Evolutionary conservation across 345 rosid species (phyloP).

Genomic region (Citrus cavaleriei): DNA sequence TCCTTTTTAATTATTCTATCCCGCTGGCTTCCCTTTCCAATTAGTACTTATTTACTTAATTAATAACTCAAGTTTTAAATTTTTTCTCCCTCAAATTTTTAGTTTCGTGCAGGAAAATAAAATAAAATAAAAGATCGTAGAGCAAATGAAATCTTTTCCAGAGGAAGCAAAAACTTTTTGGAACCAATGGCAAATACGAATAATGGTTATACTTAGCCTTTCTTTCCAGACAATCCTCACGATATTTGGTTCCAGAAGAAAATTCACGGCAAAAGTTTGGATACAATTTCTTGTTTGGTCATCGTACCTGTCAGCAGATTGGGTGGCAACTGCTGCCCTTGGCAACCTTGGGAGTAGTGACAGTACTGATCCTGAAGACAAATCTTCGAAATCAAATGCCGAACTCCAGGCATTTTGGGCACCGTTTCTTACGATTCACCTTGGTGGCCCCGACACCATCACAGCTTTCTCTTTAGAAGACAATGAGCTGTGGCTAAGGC

Average conservation of each 20-base stretch:
- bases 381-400: not conserved
- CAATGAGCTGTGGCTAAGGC: conserved; percentile 39
- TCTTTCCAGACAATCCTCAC: conserved; percentile 11
- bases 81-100: too few relatives aligned
- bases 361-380: not conserved
- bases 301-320: conserved; percentile 21
- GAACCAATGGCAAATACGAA: conserved; percentile 14
- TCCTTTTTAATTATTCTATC: too few relatives aligned
- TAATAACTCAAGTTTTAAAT: too few relatives aligned
- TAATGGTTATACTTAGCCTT: conserved; percentile 10
- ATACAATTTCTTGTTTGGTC: not conserved
- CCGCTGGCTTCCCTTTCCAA: too few relatives aligned
- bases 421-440: conserved; percentile 34
- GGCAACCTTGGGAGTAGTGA: not conserved
- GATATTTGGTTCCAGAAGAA: conserved; percentile 2
- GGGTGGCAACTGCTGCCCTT: conserved; percentile 6
- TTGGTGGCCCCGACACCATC: conserved; percentile 41
- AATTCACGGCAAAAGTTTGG: not conserved
- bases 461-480: conserved; percentile 34
- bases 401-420: conserved; percentile 27
- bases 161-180: not conserved
- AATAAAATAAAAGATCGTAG: too few relatives aligned
- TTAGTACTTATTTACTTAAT: too few relatives aligned
- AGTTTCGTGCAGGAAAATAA: too few relatives aligned
- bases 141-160: not conserved